A percentile compares a stretch with the other conserved stretches of the same genome.
Evolutionary conservation across 768 basidiomycete species (phyloP).

Genomic region (Tylopilus subfusipes): DNA sequence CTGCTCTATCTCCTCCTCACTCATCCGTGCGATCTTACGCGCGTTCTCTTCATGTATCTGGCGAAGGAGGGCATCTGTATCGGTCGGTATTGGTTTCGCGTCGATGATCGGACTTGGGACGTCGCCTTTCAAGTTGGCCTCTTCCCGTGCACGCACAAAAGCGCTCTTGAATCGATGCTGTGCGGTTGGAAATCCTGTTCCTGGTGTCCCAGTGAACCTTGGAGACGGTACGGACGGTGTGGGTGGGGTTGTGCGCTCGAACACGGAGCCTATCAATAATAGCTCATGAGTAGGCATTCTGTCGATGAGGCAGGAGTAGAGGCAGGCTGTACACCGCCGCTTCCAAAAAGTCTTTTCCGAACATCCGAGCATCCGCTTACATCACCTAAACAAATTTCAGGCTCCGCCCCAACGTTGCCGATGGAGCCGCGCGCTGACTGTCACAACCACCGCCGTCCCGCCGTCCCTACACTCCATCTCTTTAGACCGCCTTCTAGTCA

Average conservation of each 20-base stretch:
- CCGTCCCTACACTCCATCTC: too few species aligned
- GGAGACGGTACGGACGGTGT: slow-evolving; percentile 23
- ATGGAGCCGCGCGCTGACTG: too few species aligned
- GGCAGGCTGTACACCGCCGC: too few species aligned
- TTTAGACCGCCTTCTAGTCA: too few species aligned
- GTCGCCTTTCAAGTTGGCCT: slow-evolving; percentile 11
- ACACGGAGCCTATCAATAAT: slow-evolving; percentile 42
- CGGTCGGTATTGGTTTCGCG: slow-evolving; percentile 17
- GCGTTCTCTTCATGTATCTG: slow-evolving; percentile 69
- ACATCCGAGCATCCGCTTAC: too few species aligned
- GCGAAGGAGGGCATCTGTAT: slow-evolving; percentile 44
- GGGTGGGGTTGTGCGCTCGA: slow-evolving; percentile 38
- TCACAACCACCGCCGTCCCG: too few species aligned
- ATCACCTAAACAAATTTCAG: too few species aligned
- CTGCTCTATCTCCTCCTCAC: slow-evolving; percentile 61
- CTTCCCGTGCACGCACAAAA: slow-evolving; percentile 50
- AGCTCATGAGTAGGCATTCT: slow-evolving; percentile 25
- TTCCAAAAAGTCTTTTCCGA: not conserved
- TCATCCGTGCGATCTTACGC: slow-evolving; percentile 61
- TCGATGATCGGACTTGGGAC: slow-evolving; percentile 18
- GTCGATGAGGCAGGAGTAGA: too few species aligned
- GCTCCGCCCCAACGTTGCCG: too few species aligned
- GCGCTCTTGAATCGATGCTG: slow-evolving; percentile 64
- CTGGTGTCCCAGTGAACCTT: slow-evolving; percentile 18
- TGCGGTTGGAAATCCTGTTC: slow-evolving; percentile 59